phyloP scores from a whole-genome alignment of 192 early-diverging fungal species.

The Podochytrium sp. region DNA sequence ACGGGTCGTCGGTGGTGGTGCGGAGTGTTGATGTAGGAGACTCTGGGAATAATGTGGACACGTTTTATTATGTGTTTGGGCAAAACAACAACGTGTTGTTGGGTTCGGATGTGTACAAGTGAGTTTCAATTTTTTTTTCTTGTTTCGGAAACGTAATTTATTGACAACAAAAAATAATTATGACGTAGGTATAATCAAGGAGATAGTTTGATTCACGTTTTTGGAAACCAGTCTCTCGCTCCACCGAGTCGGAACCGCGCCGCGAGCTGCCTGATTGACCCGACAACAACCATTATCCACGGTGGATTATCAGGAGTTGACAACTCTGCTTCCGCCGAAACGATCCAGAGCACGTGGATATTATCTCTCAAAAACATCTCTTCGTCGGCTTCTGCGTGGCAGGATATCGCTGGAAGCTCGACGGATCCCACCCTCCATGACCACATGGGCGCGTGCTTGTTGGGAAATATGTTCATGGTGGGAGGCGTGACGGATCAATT shows the following conservation, averaged over 20 bases:
- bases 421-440: conserved; percentile 12
- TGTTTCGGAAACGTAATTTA: background rate
- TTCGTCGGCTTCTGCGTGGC: background rate
- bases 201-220: background rate
- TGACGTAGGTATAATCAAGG: background rate
- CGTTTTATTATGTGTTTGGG: conserved; percentile 16
- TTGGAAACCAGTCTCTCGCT: background rate
- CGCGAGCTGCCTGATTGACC: conserved; percentile 10
- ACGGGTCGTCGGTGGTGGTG: conserved; percentile 9
- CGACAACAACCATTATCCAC: conserved; percentile 11
- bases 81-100: background rate
- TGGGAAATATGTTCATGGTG: conserved; percentile 12
- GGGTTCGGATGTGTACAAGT: conserved; percentile 10
- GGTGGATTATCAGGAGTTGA: conserved; percentile 13
- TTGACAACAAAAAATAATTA: too few relatives aligned
- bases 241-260: conserved; percentile 6
- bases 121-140: background rate
- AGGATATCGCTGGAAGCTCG: background rate
- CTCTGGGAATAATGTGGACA: conserved; percentile 4
- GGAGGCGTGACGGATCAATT: conserved; percentile 7
- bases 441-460: conserved; percentile 12
- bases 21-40: conserved; percentile 1
- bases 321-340: background rate
- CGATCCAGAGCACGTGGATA: conserved; percentile 13
- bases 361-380: background rate